phyloP scores from a whole-genome alignment of 225 moss, liverwort and hornwort genomes.

The Polytrichum formosum region DNA sequence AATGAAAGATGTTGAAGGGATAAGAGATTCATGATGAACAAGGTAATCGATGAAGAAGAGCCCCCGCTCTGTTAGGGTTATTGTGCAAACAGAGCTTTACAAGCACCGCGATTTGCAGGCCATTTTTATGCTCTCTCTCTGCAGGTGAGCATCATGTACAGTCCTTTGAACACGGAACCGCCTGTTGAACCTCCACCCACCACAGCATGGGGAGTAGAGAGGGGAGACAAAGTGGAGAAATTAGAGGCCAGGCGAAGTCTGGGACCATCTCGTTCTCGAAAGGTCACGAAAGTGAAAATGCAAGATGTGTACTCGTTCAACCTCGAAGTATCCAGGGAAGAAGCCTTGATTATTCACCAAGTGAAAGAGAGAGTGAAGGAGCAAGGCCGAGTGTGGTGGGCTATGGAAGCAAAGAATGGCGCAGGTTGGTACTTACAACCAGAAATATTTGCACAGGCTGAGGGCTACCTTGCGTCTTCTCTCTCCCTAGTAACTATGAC shows the following conservation, averaged over 20 bases:
- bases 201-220: conserved; percentile 60
- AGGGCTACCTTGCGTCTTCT: conserved; percentile 77
- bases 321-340: conserved; percentile 82
- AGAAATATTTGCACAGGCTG: conserved; percentile 76
- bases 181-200: conserved; percentile 60
- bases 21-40: background rate
- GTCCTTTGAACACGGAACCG: conserved; percentile 50
- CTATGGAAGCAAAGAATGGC: conserved; percentile 94
- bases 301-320: conserved; percentile 71
- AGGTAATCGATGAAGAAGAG: conserved; percentile 33
- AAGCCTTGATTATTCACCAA: conserved; percentile 75
- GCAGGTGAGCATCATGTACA: conserved; percentile 43
- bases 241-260: conserved; percentile 47
- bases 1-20: background rate
- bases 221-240: conserved; percentile 46
- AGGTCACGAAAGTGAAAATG: conserved; percentile 45
- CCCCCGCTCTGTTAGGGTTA: conserved; percentile 9
- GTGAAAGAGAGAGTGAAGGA: conserved; percentile 96
- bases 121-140: conserved; percentile 1
- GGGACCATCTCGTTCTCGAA: conserved; percentile 46
- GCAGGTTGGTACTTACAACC: conserved; percentile 98
- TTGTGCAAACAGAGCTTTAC: conserved; percentile 8
- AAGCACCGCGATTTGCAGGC: background rate
- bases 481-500: conserved; percentile 86
- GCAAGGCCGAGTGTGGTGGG: conserved; percentile 95